These are phyloP conservation scores for Trypethelium eluteriae DNA, from an alignment of 495 filamentous ascomycete genomes.

Conservation along the genomic window DNA sequence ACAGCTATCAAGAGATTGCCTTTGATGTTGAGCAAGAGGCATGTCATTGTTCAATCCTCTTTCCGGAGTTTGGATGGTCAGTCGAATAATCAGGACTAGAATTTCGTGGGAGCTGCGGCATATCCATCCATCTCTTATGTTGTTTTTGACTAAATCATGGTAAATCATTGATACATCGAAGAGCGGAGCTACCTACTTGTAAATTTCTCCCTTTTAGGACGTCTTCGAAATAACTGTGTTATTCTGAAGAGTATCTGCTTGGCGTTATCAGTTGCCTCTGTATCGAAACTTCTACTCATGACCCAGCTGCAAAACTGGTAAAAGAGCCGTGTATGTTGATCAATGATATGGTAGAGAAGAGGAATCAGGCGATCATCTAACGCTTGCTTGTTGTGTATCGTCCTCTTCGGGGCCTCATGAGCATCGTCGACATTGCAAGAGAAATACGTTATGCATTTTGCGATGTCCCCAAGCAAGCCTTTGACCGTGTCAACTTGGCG, in stretches of 20 bases:
- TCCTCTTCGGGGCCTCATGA: not conserved
- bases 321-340: not conserved
- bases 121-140: not conserved
- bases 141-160: not conserved
- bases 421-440: not conserved
- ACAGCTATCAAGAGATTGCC: not conserved
- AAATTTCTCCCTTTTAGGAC: not conserved
- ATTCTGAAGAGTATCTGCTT: not conserved
- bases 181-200: not conserved
- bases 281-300: not conserved
- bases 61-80: not conserved
- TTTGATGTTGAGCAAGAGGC: not conserved
- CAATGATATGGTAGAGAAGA: not conserved
- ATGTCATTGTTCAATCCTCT: not conserved
- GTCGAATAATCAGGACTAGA: not conserved
- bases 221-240: too few species aligned
- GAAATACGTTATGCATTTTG: not conserved
- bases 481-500: not conserved
- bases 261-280: not conserved
- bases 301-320: not conserved
- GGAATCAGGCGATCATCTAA: not conserved
- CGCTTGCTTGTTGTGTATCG: not conserved
- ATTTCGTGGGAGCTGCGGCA: not conserved
- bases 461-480: not conserved
- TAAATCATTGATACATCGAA: not conserved